Base-by-base conservation (phyloP, 78 protist species). In the Cavenderia fasciculata region DNA sequence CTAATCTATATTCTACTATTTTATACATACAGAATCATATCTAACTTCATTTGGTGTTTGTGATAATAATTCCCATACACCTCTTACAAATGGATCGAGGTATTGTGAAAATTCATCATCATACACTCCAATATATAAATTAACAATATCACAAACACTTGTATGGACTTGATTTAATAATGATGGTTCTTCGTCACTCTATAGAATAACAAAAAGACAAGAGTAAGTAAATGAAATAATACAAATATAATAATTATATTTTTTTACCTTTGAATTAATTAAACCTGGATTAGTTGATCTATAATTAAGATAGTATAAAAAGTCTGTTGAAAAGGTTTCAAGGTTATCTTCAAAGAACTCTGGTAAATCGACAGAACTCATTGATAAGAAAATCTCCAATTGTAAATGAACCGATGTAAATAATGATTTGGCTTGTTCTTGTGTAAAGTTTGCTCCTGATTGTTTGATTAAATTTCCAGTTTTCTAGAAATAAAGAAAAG, bases 311-410 rank as follows among this genome's bases (percentile, higher is more conserved):
- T 65, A 68, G 46, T 38, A 19, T 19, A 41, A 66, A 72, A 96
- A 95, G 31, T 51, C 77, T 12, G 7, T 44, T 61, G 94, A 68
- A 69, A 85, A 96, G 7, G 54, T 29, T 16, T 8, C 44, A 59
- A 96, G 61, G 75, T 95, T 88, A 71, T 95, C 96, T 52, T 96
- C 97, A 47, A 96, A 96, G 62, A 57, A 96, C 61, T 89, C 97
- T 29, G 97, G 97, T 43, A 96, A 57, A 51, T 93, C 95, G 12
- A 93, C 87, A n/a, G 54, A 65, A 54, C 86, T 93, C 69, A 93
- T 23, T 27, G 74, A 85, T 14, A 38, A 62, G 63, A 76, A 93
- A n/a, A 93, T 93, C 72, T 86, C 82, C 3, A 74, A 51, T 44
- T 62, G 36, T 31, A 18, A 68, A 12, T 11, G n/a, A 7, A 68